Evolutionary conservation across 2,329 filamentous ascomycete genomes (phyloP), one percentile per base, ranked within the genome.

Genomic region (Colletotrichum somersetense): DNA sequence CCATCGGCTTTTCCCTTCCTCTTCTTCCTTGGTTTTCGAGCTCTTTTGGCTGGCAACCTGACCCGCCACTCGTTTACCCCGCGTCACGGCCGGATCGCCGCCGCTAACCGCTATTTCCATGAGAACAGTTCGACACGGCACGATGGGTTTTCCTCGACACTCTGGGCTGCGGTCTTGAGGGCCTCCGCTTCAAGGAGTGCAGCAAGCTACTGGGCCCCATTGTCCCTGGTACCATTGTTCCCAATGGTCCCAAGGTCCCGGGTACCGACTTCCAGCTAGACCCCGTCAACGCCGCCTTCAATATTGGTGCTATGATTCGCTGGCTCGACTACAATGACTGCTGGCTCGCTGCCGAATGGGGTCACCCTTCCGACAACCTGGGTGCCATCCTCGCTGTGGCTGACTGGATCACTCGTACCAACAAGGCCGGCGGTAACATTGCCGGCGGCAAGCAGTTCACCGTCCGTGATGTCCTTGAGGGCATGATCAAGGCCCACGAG

Each of bases 281-380:
- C 82, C 96, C 96, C 50, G 91, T 98, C 81, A 96, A 96, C 79
- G 96, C 92, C 74, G 96, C 96, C 75, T 98, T 99, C 90, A 98
- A 98, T 89, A 98, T 99, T 78, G 96, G 96, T 78, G 93, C 96
- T 79, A 97, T 97, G 92, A 97, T 99, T 86, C 90, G 96, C 81
- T 99, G 96, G 96, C 90, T 99, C 79, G 96, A 99, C 87, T 99
- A 98, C 90, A 99, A 99, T 83, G 96, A 99, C 89, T 98, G 96
- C 90, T 99, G 96, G 96, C 89, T 98, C 75, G 96, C 96, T 56
- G 96, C 96, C 68, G 96, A 99, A 86, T 99, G 96, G 96, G 96
- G 96, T 71, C 96, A 99, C 84, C 96, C 96, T 74, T 98, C 95
- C 5, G 96, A 99, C 87, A 99, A 99, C 88, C 84, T 99, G 77